Percentiles rank a stretch among this genome's conserved stretches.
These are phyloP conservation scores for Chlorella sorokiniana DNA, from an alignment of 139 green algal species.

Conservation along the genomic window DNA sequence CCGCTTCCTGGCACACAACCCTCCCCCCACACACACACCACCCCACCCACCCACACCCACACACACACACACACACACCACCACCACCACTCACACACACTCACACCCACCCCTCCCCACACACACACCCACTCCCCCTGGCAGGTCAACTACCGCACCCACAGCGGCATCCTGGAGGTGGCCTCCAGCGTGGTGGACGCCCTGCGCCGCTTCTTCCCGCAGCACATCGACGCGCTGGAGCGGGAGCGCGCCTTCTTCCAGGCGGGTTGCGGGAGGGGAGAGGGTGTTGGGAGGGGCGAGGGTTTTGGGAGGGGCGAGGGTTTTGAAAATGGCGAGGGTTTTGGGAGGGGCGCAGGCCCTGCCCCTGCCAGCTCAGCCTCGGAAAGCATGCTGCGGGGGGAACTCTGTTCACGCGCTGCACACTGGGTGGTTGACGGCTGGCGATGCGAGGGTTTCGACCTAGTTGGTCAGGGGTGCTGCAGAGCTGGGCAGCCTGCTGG, in stretches of 20 bases:
- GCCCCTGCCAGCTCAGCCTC: neutral
- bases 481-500: no score
- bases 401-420: no score
- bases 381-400: no score
- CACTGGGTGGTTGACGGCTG: no score
- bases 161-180: constrained; percentile 70
- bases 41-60: no score
- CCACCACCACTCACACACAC: no score
- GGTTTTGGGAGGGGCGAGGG: neutral
- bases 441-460: no score
- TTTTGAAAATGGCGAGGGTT: neutral
- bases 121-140: neutral
- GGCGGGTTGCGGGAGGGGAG: neutral
- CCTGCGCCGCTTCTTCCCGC: constrained; percentile 66
- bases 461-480: no score
- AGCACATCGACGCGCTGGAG: constrained; percentile 62
- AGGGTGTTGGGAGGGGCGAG: neutral
- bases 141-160: constrained; percentile 65
- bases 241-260: constrained; percentile 68
- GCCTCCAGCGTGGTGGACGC: constrained; percentile 66
- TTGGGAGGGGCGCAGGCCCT: neutral
- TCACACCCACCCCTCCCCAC: neutral
- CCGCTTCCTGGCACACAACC: no score
- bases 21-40: no score
- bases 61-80: no score